Evolutionary conservation across 768 basidiomycete species (phyloP).

Genomic region (Lactifluus hygrophoroides): DNA sequence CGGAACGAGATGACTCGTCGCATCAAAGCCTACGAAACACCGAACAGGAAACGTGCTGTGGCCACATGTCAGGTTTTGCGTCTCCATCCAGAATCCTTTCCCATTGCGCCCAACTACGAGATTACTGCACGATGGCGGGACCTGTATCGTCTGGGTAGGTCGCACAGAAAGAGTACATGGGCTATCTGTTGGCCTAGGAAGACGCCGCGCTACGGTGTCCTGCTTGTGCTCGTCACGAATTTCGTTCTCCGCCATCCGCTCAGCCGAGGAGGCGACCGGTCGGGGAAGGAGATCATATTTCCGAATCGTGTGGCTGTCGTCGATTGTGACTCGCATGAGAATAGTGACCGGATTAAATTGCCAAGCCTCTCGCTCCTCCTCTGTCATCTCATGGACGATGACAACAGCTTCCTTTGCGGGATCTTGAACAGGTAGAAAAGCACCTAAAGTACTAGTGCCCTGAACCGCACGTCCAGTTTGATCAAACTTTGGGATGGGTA

Average conservation of each 20-base stretch:
- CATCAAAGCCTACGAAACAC: constrained; percentile 28
- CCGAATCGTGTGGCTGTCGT: constrained; percentile 23
- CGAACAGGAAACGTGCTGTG: constrained; percentile 27
- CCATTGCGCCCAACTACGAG: constrained; percentile 26
- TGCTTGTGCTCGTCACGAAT: not conserved
- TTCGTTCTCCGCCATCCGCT: constrained; percentile 1
- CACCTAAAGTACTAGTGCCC: constrained; percentile 8
- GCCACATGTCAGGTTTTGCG: constrained; percentile 26
- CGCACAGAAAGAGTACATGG: constrained; percentile 26
- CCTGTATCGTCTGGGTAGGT: constrained; percentile 21
- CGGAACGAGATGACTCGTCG: constrained; percentile 12
- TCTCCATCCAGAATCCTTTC: constrained; percentile 32
- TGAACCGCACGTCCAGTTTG: constrained; percentile 6
- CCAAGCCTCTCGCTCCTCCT: constrained; percentile 24
- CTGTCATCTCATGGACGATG: constrained; percentile 20
- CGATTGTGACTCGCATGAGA: constrained; percentile 23
- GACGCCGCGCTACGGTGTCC: not conserved
- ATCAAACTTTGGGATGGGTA: constrained; percentile 20
- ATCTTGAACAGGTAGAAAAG: constrained; percentile 20
- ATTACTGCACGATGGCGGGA: constrained; percentile 26
- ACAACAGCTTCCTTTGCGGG: constrained; percentile 25
- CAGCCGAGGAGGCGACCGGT: constrained; percentile 1
- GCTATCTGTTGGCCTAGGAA: constrained; percentile 5
- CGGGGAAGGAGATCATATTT: constrained; percentile 28
- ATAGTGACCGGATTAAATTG: constrained; percentile 28